Conservation (phyloP, 805 yeast genomes). For the Saccharomycopsis sp. region DNA sequence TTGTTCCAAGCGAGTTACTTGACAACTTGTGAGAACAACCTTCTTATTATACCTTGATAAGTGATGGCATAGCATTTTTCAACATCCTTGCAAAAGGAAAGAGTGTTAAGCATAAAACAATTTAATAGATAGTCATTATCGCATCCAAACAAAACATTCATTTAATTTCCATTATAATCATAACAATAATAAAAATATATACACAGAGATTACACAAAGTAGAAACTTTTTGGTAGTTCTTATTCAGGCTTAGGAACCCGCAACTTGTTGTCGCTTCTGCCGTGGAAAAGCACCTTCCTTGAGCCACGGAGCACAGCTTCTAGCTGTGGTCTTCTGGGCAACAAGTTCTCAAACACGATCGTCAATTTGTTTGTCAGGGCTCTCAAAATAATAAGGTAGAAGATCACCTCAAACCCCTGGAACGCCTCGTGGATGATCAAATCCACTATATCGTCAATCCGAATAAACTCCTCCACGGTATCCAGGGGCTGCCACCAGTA, state of each 20-base stretch:
- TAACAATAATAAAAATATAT: neutral
- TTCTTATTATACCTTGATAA: neutral
- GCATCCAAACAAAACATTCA: neutral
- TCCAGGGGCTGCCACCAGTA: neutral
- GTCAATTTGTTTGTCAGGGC: conserved; percentile 20
- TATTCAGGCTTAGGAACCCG: conserved; percentile 6
- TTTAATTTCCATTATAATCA: too few relatives aligned
- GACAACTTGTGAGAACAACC: neutral
- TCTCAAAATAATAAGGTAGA: conserved; percentile 27
- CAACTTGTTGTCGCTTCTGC: conserved; percentile 16
- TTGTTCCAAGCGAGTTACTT: conserved; percentile 6
- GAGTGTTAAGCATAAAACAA: too few relatives aligned
- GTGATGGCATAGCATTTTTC: too few relatives aligned
- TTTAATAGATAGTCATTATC: neutral
- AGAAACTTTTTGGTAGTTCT: too few relatives aligned
- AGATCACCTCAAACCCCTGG: conserved; percentile 42
- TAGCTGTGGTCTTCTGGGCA: conserved; percentile 37
- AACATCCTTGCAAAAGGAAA: too few relatives aligned
- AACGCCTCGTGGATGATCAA: conserved; percentile 47
- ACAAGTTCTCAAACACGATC: conserved; percentile 36
- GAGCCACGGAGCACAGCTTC: conserved; percentile 35
- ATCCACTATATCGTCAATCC: conserved; percentile 39
- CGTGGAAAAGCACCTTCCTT: conserved; percentile 30
- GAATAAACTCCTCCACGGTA: conserved; percentile 33
- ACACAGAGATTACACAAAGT: neutral